Percentiles rank a stretch among this genome's conserved stretches.
These are phyloP conservation scores for Ustilago tritici DNA, from an alignment of 1,284 basidiomycete species.

Conservation along the genomic window DNA sequence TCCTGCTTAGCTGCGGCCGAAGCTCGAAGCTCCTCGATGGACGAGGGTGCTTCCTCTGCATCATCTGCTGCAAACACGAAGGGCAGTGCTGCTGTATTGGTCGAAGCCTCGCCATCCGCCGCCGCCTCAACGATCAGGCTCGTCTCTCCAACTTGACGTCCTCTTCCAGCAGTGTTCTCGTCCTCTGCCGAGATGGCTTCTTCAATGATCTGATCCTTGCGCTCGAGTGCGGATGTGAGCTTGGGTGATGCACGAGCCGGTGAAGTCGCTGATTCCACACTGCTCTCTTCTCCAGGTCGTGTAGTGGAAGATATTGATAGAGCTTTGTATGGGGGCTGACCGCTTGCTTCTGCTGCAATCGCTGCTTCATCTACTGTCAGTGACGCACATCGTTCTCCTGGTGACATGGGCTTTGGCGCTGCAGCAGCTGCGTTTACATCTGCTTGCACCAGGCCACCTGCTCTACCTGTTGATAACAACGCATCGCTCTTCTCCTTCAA, in stretches of 20 bases:
- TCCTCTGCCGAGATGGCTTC: slow-evolving; percentile 51
- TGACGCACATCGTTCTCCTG: slow-evolving; percentile 32
- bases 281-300: slow-evolving; percentile 26
- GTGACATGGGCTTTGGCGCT: slow-evolving; percentile 29
- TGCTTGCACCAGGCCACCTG: background rate
- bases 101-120: background rate
- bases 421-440: background rate
- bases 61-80: slow-evolving; percentile 28
- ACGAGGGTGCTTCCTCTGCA: slow-evolving; percentile 30
- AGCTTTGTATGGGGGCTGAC: slow-evolving; percentile 39
- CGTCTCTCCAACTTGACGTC: slow-evolving; percentile 16
- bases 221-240: slow-evolving; percentile 23
- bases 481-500: slow-evolving; percentile 54
- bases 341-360: slow-evolving; percentile 50
- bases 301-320: slow-evolving; percentile 43
- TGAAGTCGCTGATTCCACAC: slow-evolving; percentile 11
- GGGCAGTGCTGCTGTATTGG: slow-evolving; percentile 15
- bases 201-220: slow-evolving; percentile 53
- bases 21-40: slow-evolving; percentile 33
- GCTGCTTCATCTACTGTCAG: slow-evolving; percentile 49
- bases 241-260: slow-evolving; percentile 33
- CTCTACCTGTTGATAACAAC: slow-evolving; percentile 14
- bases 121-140: slow-evolving; percentile 3
- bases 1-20: slow-evolving; percentile 13
- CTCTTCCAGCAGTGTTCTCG: slow-evolving; percentile 20